Base-by-base conservation (phyloP, 768 basidiomycete species). In the Pleurotus tuber-regium region DNA sequence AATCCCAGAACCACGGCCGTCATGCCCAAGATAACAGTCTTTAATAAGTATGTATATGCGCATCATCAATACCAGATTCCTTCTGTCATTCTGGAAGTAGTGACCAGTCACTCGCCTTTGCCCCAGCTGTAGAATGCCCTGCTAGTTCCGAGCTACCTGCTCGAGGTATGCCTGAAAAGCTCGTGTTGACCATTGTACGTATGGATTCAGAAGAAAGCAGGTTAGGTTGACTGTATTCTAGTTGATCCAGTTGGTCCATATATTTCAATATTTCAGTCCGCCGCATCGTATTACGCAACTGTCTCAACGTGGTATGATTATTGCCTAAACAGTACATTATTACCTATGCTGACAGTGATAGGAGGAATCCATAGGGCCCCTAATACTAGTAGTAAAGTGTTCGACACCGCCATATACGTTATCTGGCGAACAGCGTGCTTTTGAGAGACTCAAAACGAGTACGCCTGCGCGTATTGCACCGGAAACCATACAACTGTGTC, bases 111-210 rank as follows among this genome's bases (percentile, higher is more conserved):
- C 43, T 4, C n/a, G 35, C 46, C 46, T 21, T 31, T 18, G 46
- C 30, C 0, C 46, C 46, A 2, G 29, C 16, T 9, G 46, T 33
- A 1, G 46, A 16, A 14, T 26, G 21, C 21, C 30, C 31, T 5
- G 46, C 46, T 12, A 48, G 29, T 4, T 48, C 35, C 2, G 46
- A 48, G n/a, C 31, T 48, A 12, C 46, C 46, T 23, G 46, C 30
- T 11, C 31, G 31, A 12, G 46, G 46, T 8, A 48, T 48, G 28
- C 46, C 46, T 9, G 46, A 48, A 21, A 48, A 48, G n/a, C 46
- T 48, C 9, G 46, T 48, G 31, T 21, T n/a, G 6, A 48, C 46
- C 46, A 47, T 47, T 14, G 24, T 7, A 4, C 19, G 12, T n/a
- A n/a, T n/a, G n/a, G n/a, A n/a, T 8, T 31, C 7, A 31, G 30